Base-by-base conservation (phyloP, 805 yeast species). In the Ascoidea rubescens region DNA sequence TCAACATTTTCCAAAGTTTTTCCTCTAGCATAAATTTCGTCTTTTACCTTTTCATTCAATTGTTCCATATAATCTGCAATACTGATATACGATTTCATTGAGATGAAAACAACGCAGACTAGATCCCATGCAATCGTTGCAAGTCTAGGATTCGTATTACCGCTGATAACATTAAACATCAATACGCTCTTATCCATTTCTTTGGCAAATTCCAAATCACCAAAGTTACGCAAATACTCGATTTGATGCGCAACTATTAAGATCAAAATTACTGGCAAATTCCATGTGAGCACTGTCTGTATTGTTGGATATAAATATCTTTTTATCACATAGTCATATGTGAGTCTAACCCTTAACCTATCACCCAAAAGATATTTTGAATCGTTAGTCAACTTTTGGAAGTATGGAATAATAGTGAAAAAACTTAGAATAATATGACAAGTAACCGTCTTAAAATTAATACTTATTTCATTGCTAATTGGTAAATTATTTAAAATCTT, bases 11-110 rank as follows among this genome's bases (percentile, higher is more conserved):
- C 54, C 58, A 61, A 59, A 73, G 80, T 74, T 58, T 78, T 73
- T 1, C 84, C 84, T 50, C 71, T 71, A 10, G 79, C 78, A 54
- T 78, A 80, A 54, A 71, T 71, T 57, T 79, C 81, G 53, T 77
- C 77, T 59, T 75, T 78, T n/a, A 80, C 79, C 56, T 71, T 71
- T 48, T 72, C 71, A 49, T 69, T 66, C 46, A 73, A 59, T 28
- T 52, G 52, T 1, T 51, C 51, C 51, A 54, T 61, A 48, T 45
- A 48, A 50, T 16, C 12, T 31, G 5, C 31, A 16, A 28, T 33
- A 32, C 10, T 10, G 14, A 42, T 31, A 48, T 21, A 48, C 14
- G 7, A 30, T 17, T 30, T 51, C 33, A 28, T 30, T 21, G 30
- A n/a, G 16, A 46, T 12, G 45, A 47, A 46, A 30, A 42, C 46